Base-by-base conservation (phyloP, 2,329 filamentous ascomycete genomes). In the Xylaria sp. region DNA sequence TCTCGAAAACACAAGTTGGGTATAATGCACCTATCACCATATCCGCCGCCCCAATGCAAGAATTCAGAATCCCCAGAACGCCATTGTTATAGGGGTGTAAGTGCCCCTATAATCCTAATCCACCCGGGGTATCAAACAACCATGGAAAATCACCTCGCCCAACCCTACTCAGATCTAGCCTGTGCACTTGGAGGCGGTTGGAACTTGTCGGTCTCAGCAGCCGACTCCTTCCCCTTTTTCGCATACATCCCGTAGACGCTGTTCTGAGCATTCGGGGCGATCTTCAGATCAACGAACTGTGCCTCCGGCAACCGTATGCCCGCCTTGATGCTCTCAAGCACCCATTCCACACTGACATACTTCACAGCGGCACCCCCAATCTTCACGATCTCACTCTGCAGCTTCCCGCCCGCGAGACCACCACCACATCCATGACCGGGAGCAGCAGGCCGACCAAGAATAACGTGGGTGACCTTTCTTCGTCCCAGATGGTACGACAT, bases 301-400 rank as follows among this genome's bases (percentile, higher is more conserved):
- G 86, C 82, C 75, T 97, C 92, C 0, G 89, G 80, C 48, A 95
- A 78, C 58, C 92, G 80, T 71, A 84, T 90, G 2, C 87, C 88
- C 1, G 82, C 85, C 66, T 88, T 89, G 66, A 96, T 80, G 71
- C 91, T 92, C 71, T 95, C 90, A n/a, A 96, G 75, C 4, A 90
- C 84, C 90, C 92, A 97, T 67, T 95, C 88, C 30, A 87, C 90
- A 55, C 81, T 84, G 57, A 97, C 88, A 73, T 89, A 93, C 75
- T 87, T 92, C 55, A 96, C 80, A 30, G 83, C 84, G 63, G 83
- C 85, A 9, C 90, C 90, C 19, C 87, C 80, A 3, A 85, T 78
- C 58, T 82, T 81, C 30, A 78, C 74, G 58, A 95, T 88, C 76
- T 96, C 92, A 72, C 84, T 90, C 67, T 96, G 88, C 54, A 95